These are phyloP conservation scores for Grifola frondosa DNA, from an alignment of 1,284 basidiomycete species.

Conservation along the genomic window DNA sequence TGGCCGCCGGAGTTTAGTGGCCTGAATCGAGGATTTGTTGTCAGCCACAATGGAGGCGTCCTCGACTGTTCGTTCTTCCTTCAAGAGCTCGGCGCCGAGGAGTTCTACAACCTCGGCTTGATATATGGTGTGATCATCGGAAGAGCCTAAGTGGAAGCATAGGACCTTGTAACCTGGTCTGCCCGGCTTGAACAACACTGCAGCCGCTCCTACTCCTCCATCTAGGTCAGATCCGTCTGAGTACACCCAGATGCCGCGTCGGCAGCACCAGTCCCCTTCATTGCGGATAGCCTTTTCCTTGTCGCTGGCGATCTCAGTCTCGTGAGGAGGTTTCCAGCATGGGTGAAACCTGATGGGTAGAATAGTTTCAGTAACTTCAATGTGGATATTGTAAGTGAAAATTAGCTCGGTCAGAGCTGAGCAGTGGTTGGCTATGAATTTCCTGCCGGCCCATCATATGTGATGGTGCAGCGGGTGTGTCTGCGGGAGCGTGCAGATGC, in stretches of 20 bases:
- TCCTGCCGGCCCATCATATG: slow-evolving; percentile 9
- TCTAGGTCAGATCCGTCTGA: slow-evolving; percentile 20
- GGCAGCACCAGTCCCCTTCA: background rate
- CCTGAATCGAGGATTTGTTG: slow-evolving; percentile 11
- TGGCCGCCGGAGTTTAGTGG: background rate
- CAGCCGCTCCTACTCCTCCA: slow-evolving; percentile 8
- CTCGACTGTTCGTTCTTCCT: background rate
- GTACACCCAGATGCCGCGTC: slow-evolving; percentile 9
- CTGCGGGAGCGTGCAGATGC: slow-evolving; percentile 32
- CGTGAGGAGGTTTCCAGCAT: slow-evolving; percentile 7
- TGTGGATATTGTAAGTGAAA: slow-evolving; percentile 9
- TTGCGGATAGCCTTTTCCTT: slow-evolving; percentile 11
- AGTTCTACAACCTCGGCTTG: slow-evolving; percentile 32
- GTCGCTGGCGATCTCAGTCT: background rate
- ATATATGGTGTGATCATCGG: slow-evolving; percentile 29
- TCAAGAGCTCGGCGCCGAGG: slow-evolving; percentile 9
- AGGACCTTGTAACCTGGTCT: slow-evolving; percentile 2
- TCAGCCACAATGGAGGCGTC: slow-evolving; percentile 13
- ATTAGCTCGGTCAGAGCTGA: slow-evolving; percentile 24
- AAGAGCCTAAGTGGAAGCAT: slow-evolving; percentile 23
- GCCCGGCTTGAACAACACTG: slow-evolving; percentile 7
- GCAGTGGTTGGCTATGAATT: slow-evolving; percentile 15
- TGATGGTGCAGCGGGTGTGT: slow-evolving; percentile 32
- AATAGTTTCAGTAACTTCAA: slow-evolving; percentile 16
- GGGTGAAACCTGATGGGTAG: slow-evolving; percentile 10